Percentiles rank a stretch among this genome's conserved stretches.
These are phyloP conservation scores for Aspergillus ochraceus DNA, from an alignment of 2,329 filamentous ascomycete genomes.

Conservation along the genomic window DNA sequence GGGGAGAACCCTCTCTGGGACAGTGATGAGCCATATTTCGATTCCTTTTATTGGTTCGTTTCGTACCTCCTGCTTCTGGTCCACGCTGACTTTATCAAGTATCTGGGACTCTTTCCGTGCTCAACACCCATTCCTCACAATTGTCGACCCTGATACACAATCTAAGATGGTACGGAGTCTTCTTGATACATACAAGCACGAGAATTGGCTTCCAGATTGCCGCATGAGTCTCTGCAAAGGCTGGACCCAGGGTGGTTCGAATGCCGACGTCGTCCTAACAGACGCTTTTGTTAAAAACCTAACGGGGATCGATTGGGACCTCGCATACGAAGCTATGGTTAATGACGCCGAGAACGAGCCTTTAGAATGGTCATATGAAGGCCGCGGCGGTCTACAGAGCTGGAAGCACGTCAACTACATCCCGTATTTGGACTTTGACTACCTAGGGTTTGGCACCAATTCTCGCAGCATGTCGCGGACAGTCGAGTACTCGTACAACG, in stretches of 20 bases:
- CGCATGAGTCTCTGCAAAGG: constrained; percentile 72
- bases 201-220: constrained; percentile 72
- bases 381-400: constrained; percentile 66
- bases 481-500: constrained; percentile 74
- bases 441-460: constrained; percentile 65
- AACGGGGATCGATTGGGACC: constrained; percentile 65
- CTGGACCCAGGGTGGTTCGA: constrained; percentile 71
- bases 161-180: constrained; percentile 67
- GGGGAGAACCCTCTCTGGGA: constrained; percentile 69
- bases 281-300: constrained; percentile 69
- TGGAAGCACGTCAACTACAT: constrained; percentile 73
- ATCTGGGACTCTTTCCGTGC: constrained; percentile 71
- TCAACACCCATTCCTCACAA: constrained; percentile 67
- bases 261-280: constrained; percentile 68
- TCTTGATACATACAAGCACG: constrained; percentile 67
- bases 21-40: constrained; percentile 67
- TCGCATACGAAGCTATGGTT: constrained; percentile 66
- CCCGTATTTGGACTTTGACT: constrained; percentile 68
- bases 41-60: constrained; percentile 68
- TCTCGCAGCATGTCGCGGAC: constrained; percentile 71
- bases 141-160: constrained; percentile 63
- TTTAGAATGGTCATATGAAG: constrained; percentile 67
- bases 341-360: constrained; percentile 72
- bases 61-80: background rate
- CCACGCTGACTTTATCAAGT: constrained; percentile 14